Conservation (phyloP, 306 rosid species). For the Castanea crenata region DNA sequence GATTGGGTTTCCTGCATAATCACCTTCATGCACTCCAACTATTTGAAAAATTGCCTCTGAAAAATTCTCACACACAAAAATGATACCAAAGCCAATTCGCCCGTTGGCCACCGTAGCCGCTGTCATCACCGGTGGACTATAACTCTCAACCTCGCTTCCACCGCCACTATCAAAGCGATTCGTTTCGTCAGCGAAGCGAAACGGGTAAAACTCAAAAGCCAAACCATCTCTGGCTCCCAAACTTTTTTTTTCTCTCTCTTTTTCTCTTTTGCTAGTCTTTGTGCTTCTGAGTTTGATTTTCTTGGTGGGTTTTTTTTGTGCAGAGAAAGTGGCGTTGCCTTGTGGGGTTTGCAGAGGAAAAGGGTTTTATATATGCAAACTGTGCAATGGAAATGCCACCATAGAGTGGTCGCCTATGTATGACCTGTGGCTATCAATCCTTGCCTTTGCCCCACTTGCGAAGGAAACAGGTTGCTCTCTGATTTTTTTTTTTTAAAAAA, state of each 20-base stretch:
- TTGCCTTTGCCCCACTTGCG: constrained; percentile 91
- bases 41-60: constrained; percentile 36
- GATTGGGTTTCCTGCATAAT: background rate
- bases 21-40: background rate
- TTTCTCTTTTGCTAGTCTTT: background rate
- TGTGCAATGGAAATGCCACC: constrained; percentile 73
- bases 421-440: constrained; percentile 88
- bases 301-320: constrained; percentile 25
- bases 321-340: constrained; percentile 66
- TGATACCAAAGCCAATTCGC: constrained; percentile 50
- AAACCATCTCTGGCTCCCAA: background rate
- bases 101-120: constrained; percentile 42
- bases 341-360: constrained; percentile 74
- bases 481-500: background rate
- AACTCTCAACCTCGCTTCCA: constrained; percentile 61
- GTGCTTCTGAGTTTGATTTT: background rate
- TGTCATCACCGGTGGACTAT: constrained; percentile 59
- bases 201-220: constrained; percentile 45
- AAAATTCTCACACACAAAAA: constrained; percentile 8
- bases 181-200: constrained; percentile 53
- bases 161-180: constrained; percentile 58
- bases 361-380: constrained; percentile 82
- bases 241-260: background rate
- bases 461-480: constrained; percentile 74
- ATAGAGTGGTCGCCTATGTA: constrained; percentile 81